phyloP scores from a whole-genome alignment of 176 grass and related monocot genomes.

The Avena atlantica region DNA sequence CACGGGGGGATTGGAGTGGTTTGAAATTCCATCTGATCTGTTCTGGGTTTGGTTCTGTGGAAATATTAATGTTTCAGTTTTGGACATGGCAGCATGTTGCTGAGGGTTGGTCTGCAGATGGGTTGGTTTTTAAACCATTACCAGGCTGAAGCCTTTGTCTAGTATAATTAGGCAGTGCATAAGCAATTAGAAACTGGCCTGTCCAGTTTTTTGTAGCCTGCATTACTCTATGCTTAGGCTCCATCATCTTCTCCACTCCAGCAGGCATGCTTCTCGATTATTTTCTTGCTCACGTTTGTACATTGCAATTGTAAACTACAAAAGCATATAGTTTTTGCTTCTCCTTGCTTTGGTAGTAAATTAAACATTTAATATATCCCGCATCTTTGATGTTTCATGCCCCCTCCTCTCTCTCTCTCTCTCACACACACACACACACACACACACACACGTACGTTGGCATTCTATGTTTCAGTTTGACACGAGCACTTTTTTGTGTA shows the following conservation, averaged over 20 bases:
- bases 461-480: constrained; percentile 26
- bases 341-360: too few relatives aligned
- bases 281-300: not conserved
- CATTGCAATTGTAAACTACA: not conserved
- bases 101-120: not conserved
- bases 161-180: not conserved
- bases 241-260: not conserved
- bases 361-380: too few relatives aligned
- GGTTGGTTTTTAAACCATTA: not conserved
- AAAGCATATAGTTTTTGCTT: too few relatives aligned
- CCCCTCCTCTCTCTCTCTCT: too few relatives aligned
- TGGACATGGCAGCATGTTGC: not conserved
- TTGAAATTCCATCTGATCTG: not conserved
- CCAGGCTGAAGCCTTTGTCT: not conserved
- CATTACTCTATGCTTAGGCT: constrained; percentile 1
- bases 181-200: not conserved
- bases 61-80: not conserved
- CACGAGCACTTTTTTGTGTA: constrained; percentile 15
- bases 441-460: not conserved
- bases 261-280: not conserved
- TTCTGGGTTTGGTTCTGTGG: not conserved
- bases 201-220: constrained; percentile 17
- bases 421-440: too few relatives aligned
- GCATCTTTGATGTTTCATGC: constrained; percentile 20
- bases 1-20: too few relatives aligned